Evolutionary conservation across 371 early-diverging fungal species (phyloP).

Genomic region (Mucor mucedo): DNA sequence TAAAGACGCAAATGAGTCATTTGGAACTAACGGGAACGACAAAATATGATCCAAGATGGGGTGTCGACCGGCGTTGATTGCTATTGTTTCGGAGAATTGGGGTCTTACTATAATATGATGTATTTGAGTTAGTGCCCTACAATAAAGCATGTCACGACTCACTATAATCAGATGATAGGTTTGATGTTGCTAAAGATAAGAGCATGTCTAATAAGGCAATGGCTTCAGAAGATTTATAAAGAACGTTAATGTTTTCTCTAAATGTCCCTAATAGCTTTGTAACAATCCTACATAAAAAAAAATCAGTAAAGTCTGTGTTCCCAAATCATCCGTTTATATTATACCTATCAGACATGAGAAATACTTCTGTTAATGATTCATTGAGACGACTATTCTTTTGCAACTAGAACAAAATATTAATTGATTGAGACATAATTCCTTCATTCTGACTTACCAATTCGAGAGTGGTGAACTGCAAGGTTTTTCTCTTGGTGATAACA

Average conservation of each 20-base stretch:
- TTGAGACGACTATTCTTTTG: conserved; percentile 72
- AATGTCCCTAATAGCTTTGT: conserved; percentile 63
- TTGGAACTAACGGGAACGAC: conserved; percentile 67
- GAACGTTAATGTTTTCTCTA: conserved; percentile 59
- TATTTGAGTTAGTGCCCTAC: background rate
- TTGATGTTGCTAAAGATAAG: conserved; percentile 71
- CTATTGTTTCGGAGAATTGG: conserved; percentile 80
- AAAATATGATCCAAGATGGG: conserved; percentile 75
- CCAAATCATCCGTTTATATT: background rate
- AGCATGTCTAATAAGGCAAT: conserved; percentile 86
- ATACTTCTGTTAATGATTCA: conserved; percentile 87
- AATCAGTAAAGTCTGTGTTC: background rate
- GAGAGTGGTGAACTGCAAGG: conserved; percentile 74
- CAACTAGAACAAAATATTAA: conserved; percentile 22
- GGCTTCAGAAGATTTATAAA: conserved; percentile 83
- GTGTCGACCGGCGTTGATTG: conserved; percentile 81
- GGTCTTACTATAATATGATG: conserved; percentile 65
- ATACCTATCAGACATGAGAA: conserved; percentile 81
- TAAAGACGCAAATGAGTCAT: conserved; percentile 75
- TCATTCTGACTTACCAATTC: conserved; percentile 60
- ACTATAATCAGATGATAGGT: conserved; percentile 59
- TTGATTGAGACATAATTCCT: background rate
- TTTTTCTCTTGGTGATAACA: conserved; percentile 64
- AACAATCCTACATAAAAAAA: conserved; percentile 55
- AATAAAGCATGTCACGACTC: conserved; percentile 1